A percentile compares a stretch with the other conserved stretches of the same genome.
These are phyloP conservation scores for Xylaria sp. DNA, from an alignment of 2,329 filamentous ascomycete species.

Conservation along the genomic window DNA sequence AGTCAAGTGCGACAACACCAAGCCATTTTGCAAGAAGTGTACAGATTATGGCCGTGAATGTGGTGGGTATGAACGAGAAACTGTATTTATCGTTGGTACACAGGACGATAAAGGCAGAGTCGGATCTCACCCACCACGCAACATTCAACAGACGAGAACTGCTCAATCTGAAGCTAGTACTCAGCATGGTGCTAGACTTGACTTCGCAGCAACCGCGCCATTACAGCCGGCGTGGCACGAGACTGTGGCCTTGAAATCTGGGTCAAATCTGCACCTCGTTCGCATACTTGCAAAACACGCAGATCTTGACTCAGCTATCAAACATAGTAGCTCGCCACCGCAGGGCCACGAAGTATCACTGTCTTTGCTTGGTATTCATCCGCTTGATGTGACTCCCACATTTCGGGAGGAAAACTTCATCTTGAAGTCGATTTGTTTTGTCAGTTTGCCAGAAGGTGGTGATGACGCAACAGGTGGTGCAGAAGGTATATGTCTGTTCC, in stretches of 20 bases:
- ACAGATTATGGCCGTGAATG: slow-evolving; percentile 66
- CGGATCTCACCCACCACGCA: slow-evolving; percentile 65
- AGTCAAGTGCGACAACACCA: slow-evolving; percentile 67
- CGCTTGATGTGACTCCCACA: slow-evolving; percentile 54
- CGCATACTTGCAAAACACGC: slow-evolving; percentile 61
- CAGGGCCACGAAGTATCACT: slow-evolving; percentile 49
- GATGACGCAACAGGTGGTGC: slow-evolving; percentile 44
- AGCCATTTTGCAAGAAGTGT: slow-evolving; percentile 71
- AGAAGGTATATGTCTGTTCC: slow-evolving; percentile 61
- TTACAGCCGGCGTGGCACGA: slow-evolving; percentile 64
- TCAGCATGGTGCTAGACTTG: slow-evolving; percentile 38
- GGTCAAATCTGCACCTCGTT: slow-evolving; percentile 53
- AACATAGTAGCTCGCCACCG: slow-evolving; percentile 35
- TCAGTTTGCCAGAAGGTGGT: slow-evolving; percentile 52
- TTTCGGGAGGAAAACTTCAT: slow-evolving; percentile 53
- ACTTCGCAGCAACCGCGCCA: slow-evolving; percentile 54
- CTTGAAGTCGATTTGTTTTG: slow-evolving; percentile 58
- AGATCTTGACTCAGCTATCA: slow-evolving; percentile 52
- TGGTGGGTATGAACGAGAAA: slow-evolving; percentile 71
- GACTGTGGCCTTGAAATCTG: slow-evolving; percentile 55
- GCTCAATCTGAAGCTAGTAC: slow-evolving; percentile 46
- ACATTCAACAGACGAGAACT: slow-evolving; percentile 54
- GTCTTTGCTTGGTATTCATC: slow-evolving; percentile 54
- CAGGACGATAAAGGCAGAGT: slow-evolving; percentile 65
- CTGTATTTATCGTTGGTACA: slow-evolving; percentile 73